A percentile compares a stretch with the other conserved stretches of the same genome.
Evolutionary conservation across 768 basidiomycete genomes (phyloP).

Genomic region (Suillus fuscotomentosus): DNA sequence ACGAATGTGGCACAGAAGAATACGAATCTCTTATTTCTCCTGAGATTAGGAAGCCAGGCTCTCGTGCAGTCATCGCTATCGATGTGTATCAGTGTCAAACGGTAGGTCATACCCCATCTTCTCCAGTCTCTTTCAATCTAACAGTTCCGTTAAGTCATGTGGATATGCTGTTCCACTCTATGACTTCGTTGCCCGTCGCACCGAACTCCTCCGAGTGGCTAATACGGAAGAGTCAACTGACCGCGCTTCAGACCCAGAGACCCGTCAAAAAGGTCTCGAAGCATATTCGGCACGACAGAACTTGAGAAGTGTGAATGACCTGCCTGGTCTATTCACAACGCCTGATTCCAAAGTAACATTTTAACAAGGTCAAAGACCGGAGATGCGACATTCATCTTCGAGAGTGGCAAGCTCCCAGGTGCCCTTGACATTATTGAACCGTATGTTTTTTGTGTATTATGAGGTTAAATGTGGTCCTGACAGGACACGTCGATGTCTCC

Average conservation of each 20-base stretch:
- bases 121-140: background rate
- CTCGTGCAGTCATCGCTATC: conserved; percentile 58
- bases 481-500: too few species aligned
- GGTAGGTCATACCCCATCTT: conserved; percentile 19
- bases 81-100: conserved; percentile 58
- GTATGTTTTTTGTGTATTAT: background rate
- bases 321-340: conserved; percentile 44
- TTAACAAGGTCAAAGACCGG: conserved; percentile 17
- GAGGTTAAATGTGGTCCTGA: background rate
- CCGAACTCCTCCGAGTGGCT: conserved; percentile 43
- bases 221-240: conserved; percentile 43
- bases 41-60: conserved; percentile 51
- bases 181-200: conserved; percentile 56
- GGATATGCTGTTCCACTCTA: conserved; percentile 65
- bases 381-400: background rate
- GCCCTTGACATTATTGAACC: background rate
- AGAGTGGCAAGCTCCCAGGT: background rate
- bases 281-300: conserved; percentile 54
- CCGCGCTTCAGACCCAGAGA: conserved; percentile 15
- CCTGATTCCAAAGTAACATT: conserved; percentile 16
- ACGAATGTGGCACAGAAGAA: conserved; percentile 63
- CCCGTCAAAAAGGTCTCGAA: conserved; percentile 38
- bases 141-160: conserved; percentile 47
- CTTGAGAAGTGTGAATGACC: conserved; percentile 52
- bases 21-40: conserved; percentile 54